Percentiles rank a stretch among this genome's conserved stretches.
Evolutionary conservation across 1,139 yeast species (phyloP).

Genomic region (Geotrichum fermentans): DNA sequence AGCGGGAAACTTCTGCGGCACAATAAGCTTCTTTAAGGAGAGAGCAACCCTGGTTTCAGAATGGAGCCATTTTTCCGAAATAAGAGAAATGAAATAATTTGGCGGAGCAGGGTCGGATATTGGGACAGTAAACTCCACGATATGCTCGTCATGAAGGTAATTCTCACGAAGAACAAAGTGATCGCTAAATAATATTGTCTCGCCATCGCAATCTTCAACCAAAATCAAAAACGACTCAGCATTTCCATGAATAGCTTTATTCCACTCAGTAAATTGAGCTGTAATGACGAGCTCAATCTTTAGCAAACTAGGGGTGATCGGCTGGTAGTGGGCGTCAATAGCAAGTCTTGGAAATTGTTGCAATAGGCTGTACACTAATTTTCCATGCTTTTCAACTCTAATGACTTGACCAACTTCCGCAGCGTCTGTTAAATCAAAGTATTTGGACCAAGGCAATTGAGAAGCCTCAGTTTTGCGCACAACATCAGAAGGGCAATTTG

Average conservation of each 20-base stretch:
- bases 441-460: slow-evolving; percentile 76
- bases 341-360: slow-evolving; percentile 67
- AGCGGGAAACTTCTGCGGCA: slow-evolving; percentile 69
- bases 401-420: slow-evolving; percentile 80
- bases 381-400: slow-evolving; percentile 64
- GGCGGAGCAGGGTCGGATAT: slow-evolving; percentile 63
- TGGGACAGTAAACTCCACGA: slow-evolving; percentile 63
- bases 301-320: slow-evolving; percentile 65
- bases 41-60: slow-evolving; percentile 63
- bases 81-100: slow-evolving; percentile 62
- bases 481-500: slow-evolving; percentile 60
- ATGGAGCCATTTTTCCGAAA: slow-evolving; percentile 84
- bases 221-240: slow-evolving; percentile 62
- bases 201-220: slow-evolving; percentile 85
- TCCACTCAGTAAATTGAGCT: slow-evolving; percentile 75
- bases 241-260: slow-evolving; percentile 53
- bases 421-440: slow-evolving; percentile 59
- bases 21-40: slow-evolving; percentile 47
- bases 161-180: slow-evolving; percentile 49
- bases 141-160: slow-evolving; percentile 50
- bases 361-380: slow-evolving; percentile 55
- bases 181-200: slow-evolving; percentile 58
- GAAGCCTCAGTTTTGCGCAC: slow-evolving; percentile 74
- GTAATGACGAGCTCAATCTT: slow-evolving; percentile 60
- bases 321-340: slow-evolving; percentile 60